phyloP scores from a whole-genome alignment of 306 rosid species.

The Elaeagnus macrophylla region DNA sequence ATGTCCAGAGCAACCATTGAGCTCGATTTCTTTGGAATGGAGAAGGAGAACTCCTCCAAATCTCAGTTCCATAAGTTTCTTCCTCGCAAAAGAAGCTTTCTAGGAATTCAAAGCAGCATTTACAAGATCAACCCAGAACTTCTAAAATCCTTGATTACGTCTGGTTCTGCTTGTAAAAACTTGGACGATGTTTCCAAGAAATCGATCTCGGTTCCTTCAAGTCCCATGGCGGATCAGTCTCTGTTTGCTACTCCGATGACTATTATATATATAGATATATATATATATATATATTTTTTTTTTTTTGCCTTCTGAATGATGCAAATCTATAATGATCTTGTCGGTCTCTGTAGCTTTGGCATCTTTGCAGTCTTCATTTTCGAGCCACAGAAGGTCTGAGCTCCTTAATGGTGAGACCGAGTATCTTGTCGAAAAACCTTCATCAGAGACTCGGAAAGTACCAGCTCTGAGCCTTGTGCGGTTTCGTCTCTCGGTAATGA shows the following conservation, averaged over 20 bases:
- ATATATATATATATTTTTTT: too few species aligned
- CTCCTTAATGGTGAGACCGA: too few species aligned
- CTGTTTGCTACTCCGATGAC: conserved; percentile 27
- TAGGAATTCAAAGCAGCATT: conserved; percentile 29
- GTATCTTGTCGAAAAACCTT: conserved; percentile 89
- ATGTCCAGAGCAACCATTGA: conserved; percentile 28
- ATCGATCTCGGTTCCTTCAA: conserved; percentile 14
- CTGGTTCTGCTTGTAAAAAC: conserved; percentile 5
- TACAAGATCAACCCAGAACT: conserved; percentile 34
- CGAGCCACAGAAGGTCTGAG: too few species aligned
- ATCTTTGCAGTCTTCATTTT: too few species aligned
- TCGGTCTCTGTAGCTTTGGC: too few species aligned
- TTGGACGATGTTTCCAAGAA: background rate
- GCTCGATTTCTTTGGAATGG: conserved; percentile 39
- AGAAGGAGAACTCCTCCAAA: conserved; percentile 17
- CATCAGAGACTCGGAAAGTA: conserved; percentile 80
- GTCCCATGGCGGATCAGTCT: conserved; percentile 13
- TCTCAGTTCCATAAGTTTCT: conserved; percentile 41
- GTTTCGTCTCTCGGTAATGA: conserved; percentile 18
- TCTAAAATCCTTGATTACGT: conserved; percentile 32
- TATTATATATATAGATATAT: too few species aligned
- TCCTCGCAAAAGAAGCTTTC: conserved; percentile 32
- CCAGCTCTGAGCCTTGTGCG: conserved; percentile 61
- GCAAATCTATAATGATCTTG: too few species aligned
- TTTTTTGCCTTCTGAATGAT: too few species aligned